A percentile compares a stretch with the other conserved stretches of the same genome.
phyloP scores from a whole-genome alignment of 2,329 filamentous ascomycete genomes.

The Trichoderma sp. region DNA sequence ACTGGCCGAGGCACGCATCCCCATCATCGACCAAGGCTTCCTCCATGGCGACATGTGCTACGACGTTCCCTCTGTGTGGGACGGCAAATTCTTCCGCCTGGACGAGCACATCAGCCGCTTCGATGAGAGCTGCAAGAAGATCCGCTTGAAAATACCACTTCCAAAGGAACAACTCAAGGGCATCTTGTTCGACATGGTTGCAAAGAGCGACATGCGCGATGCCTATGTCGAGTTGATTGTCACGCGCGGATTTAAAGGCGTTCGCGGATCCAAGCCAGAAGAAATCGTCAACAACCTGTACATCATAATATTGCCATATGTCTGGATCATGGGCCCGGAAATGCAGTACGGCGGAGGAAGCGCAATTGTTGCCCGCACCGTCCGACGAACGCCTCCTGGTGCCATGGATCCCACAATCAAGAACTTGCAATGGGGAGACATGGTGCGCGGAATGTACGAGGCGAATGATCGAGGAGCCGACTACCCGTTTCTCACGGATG shows the following conservation, averaged over 20 bases:
- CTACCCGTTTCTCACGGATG: slow-evolving; percentile 14
- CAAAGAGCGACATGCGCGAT: slow-evolving; percentile 16
- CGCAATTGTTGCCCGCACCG: slow-evolving; percentile 12
- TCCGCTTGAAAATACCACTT: not conserved
- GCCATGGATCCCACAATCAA: slow-evolving; percentile 20
- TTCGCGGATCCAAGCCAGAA: slow-evolving; percentile 5
- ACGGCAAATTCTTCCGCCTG: slow-evolving; percentile 17
- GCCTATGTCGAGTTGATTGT: slow-evolving; percentile 16
- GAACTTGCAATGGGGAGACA: slow-evolving; percentile 21
- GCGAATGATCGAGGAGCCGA: slow-evolving; percentile 9
- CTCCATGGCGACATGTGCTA: slow-evolving; percentile 15
- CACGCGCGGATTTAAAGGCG: slow-evolving; percentile 4
- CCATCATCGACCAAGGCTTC: slow-evolving; percentile 15
- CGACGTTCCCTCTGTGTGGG: slow-evolving; percentile 13
- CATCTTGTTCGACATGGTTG: slow-evolving; percentile 17
- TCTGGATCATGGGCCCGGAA: slow-evolving; percentile 16
- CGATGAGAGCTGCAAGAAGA: slow-evolving; percentile 3
- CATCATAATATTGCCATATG: slow-evolving; percentile 1
- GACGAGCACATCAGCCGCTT: slow-evolving; percentile 14
- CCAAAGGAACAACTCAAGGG: slow-evolving; percentile 10
- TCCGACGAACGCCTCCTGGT: slow-evolving; percentile 8
- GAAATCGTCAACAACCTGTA: slow-evolving; percentile 20
- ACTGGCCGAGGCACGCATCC: slow-evolving; percentile 14
- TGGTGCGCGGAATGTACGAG: slow-evolving; percentile 19
- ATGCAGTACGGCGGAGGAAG: slow-evolving; percentile 6